Evolutionary conservation across 2,329 filamentous ascomycete species (phyloP).

Genomic region (Aaosphaeria arxii): DNA sequence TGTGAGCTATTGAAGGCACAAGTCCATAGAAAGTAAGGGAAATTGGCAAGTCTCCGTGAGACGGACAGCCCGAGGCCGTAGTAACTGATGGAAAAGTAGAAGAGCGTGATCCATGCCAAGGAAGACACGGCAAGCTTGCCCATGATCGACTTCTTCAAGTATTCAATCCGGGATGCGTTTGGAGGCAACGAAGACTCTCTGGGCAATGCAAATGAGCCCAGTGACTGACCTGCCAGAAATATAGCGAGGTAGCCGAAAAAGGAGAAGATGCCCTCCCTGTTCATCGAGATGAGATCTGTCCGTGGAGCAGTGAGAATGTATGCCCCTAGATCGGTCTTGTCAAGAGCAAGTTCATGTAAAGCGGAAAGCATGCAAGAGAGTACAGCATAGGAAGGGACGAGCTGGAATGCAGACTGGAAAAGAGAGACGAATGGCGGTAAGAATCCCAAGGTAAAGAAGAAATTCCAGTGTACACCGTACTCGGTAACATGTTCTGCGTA

Average conservation of each 20-base stretch:
- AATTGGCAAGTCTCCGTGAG: conserved; percentile 85
- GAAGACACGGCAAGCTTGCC: conserved; percentile 64
- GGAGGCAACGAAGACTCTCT: conserved; percentile 43
- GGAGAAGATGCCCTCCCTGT: conserved; percentile 92
- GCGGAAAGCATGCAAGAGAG: conserved; percentile 68
- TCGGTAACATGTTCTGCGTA: conserved; percentile 97
- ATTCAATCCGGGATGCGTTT: conserved; percentile 45
- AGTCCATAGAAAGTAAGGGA: conserved; percentile 92
- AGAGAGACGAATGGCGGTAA: conserved; percentile 85
- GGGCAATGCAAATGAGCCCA: conserved; percentile 77
- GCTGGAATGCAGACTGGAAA: conserved; percentile 67
- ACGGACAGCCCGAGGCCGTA: conserved; percentile 66
- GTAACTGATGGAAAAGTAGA: conserved; percentile 66
- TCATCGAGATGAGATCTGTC: conserved; percentile 77
- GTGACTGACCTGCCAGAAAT: conserved; percentile 83
- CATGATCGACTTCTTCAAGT: conserved; percentile 56
- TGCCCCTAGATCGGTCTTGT: conserved; percentile 69
- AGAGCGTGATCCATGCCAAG: conserved; percentile 66
- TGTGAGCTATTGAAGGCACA: conserved; percentile 87
- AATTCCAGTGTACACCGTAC: conserved; percentile 99
- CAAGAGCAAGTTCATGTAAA: conserved; percentile 72
- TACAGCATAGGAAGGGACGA: conserved; percentile 73
- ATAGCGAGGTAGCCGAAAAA: conserved; percentile 93
- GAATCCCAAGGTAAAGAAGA: conserved; percentile 93
- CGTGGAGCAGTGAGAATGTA: conserved; percentile 83